Percentiles rank a stretch among this genome's conserved stretches.
These are phyloP conservation scores for Psilocybe cubensis DNA, from an alignment of 768 basidiomycete species.

Conservation along the genomic window DNA sequence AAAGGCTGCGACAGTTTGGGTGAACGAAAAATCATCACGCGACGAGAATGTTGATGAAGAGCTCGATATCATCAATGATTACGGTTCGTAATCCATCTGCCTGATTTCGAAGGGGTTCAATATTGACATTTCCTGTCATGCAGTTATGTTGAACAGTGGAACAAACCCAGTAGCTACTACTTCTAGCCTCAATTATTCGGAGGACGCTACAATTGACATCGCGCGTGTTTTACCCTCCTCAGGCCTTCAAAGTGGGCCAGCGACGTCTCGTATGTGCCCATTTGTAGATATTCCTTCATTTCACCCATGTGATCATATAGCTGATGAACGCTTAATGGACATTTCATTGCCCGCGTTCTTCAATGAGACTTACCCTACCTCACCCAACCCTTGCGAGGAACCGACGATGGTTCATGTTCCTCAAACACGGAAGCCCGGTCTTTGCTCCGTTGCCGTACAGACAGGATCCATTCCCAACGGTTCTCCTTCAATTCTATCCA, in stretches of 20 bases:
- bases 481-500: background rate
- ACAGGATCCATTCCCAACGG: background rate
- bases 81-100: background rate
- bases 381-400: background rate
- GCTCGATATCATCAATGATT: background rate
- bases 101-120: background rate
- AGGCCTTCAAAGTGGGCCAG: conserved; percentile 8
- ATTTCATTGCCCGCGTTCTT: conserved; percentile 17
- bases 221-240: background rate
- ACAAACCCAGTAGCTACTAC: background rate
- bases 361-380: conserved; percentile 9
- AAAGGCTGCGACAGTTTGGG: background rate
- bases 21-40: background rate
- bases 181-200: background rate
- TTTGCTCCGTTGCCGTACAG: background rate
- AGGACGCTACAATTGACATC: conserved; percentile 13
- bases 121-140: background rate
- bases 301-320: conserved; percentile 9
- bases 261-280: conserved; percentile 13
- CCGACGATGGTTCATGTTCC: background rate
- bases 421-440: background rate
- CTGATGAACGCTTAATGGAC: conserved; percentile 29
- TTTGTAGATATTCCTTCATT: background rate
- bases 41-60: background rate
- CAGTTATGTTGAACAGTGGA: background rate